Evolutionary conservation across 768 basidiomycete genomes (phyloP), one percentile per base, ranked within the genome.

Genomic region (Pisolithus microcarpus): DNA sequence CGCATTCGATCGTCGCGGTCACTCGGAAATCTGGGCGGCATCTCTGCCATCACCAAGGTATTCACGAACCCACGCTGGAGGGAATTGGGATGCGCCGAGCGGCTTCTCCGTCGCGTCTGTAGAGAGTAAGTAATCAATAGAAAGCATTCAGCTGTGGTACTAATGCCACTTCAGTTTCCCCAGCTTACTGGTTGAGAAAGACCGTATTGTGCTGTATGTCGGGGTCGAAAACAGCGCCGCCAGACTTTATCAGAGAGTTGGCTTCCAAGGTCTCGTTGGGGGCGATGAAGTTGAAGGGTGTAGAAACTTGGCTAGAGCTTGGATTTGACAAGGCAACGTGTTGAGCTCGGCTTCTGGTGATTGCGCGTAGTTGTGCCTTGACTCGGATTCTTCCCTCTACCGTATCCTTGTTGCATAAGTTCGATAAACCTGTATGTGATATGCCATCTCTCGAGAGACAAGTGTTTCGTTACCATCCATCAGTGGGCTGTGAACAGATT

Each of bases 41-140:
- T 84, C 23, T 78, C 80, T 2, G 77, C 82, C 0, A 79, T 90
- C 42, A 83, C 83, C 37, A 89, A 90, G 62, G 86, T 89, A 0
- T 84, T 71, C 60, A 89, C 87, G 0, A 68, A 73, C 43, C 70
- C 77, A 0, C 36, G 57, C 2, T 83, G 77, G 74, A 71, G 82
- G 40, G 62, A 74, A 0, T 67, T 61, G 1, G 77, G 81, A 4
- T 84, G 76, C 56, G 87, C 87, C 0, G 79, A 78, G 59, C 72
- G 76, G 7, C 75, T 90, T 16, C 75, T 84, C 1, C 73, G 79
- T 5, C 67, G 70, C 15, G 83, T 87, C 21, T 79, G 77, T 56
- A 65, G 72, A 54, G 63, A 77, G 77, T 84, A 60, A 56, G 78
- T 73, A 13, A 7, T 31, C 16, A 9, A 24, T 18, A 19, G 34